Conservation (phyloP, 148 eudicot genomes). For the Diospyros lotus region DNA sequence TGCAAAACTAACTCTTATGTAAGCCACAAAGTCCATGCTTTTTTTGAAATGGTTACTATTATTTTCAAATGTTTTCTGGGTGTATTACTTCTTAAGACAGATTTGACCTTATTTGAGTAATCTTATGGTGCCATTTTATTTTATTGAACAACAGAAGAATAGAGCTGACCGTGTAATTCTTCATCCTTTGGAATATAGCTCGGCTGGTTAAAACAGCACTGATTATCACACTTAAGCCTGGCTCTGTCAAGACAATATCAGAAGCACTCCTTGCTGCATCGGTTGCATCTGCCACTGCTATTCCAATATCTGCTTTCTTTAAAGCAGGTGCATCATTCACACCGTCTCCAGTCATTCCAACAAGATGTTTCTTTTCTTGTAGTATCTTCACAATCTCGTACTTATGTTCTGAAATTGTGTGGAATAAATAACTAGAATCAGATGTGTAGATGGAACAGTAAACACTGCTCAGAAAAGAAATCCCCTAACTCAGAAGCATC, state of each 20-base stretch:
- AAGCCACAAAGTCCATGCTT: background rate
- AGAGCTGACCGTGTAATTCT: constrained; percentile 54
- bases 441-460: background rate
- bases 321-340: constrained; percentile 75
- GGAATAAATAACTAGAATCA: constrained; percentile 13
- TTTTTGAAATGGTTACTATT: background rate
- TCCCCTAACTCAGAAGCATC: background rate
- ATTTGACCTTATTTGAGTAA: background rate
- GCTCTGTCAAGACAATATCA: constrained; percentile 70
- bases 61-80: background rate
- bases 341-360: constrained; percentile 79
- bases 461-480: background rate
- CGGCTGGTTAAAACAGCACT: constrained; percentile 74
- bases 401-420: constrained; percentile 46
- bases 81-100: constrained; percentile 2
- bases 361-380: constrained; percentile 62
- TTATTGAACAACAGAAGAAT: background rate
- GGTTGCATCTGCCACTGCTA: constrained; percentile 72
- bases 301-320: constrained; percentile 77
- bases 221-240: constrained; percentile 69
- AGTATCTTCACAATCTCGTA: constrained; percentile 66
- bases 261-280: constrained; percentile 75
- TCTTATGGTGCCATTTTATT: background rate
- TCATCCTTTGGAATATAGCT: constrained; percentile 73
- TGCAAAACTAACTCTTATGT: background rate